Evolutionary conservation across 306 rosid species (phyloP), one percentile per base, ranked within the genome.

Genomic region (Sicyos edulis): DNA sequence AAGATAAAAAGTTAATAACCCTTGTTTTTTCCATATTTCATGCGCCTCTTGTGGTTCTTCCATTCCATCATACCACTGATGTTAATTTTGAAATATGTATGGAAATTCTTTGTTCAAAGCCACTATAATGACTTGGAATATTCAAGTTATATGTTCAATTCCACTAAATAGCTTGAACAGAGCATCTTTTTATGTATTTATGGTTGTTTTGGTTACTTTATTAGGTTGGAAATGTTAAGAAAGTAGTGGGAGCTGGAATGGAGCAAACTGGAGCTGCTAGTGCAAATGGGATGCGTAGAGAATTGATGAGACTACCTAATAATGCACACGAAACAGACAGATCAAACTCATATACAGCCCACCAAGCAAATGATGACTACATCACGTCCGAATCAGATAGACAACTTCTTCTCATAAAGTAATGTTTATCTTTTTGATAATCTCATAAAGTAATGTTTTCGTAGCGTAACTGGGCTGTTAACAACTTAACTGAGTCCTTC

Each of bases 381-480:
- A 91, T 95, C 73, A 77, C 90, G 40, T 95, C 99, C 34, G 99
- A 91, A 80, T 95, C 97, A 24, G 97, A 95, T 74, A 85, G 92
- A 75, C 97, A 91, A 77, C 75, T 86, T 87, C 99, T 95, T 83
- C 96, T 91, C 69, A 91, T 91, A 77, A 95, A 64, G 78, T 75
- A 75, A 56, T 45, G 69, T 44, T 22, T 73, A 0, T 32, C 4
- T 40, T 32, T 32, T 32, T 4, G 6, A 32, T 32, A 32, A 32
- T 83, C 96, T 91, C 69, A 91, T 91, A 77, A 95, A 64, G 72
- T 75, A 75, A 56, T 45, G 69, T 44, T 22, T 73, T n/a, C 20
- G 19, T 45, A 56, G 40, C 69, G 16, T 22, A 69, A 8, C 47
- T 24, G 2, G 40, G 45, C 3, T 67, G 37, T 51, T 69, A 32